phyloP scores from a whole-genome alignment of 352 stramenopile genomes.

The Thalassiosira mediterranea region DNA sequence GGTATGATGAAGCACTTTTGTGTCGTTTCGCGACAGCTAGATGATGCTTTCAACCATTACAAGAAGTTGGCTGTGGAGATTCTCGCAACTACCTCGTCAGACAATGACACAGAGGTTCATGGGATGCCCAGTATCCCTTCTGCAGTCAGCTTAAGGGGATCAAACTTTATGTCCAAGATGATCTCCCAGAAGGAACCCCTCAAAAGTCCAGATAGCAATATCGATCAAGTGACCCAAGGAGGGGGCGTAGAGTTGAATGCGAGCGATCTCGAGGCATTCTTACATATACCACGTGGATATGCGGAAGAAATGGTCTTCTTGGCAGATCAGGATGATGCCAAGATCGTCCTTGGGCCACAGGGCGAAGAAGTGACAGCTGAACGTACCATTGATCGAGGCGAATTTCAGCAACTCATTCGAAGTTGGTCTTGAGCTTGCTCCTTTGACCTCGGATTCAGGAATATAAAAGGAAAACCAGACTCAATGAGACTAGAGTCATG shows the following conservation, averaged over 20 bases:
- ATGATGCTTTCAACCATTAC: slow-evolving; percentile 9
- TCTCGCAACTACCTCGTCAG: neutral
- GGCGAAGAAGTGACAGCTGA: neutral
- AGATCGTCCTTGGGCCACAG: neutral
- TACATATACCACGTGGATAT: neutral
- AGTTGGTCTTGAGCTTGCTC: neutral
- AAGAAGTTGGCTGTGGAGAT: slow-evolving; percentile 7
- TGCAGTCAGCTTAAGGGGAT: no score
- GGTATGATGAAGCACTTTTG: slow-evolving; percentile 21
- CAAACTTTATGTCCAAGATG: neutral
- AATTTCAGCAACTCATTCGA: neutral
- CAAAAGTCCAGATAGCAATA: neutral
- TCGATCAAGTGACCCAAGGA: neutral
- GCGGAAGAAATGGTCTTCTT: slow-evolving; percentile 23
- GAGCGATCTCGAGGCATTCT: slow-evolving; percentile 9
- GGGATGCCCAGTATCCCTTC: no score
- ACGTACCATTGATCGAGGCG: neutral
- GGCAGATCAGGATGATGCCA: slow-evolving; percentile 10
- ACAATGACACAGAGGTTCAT: neutral
- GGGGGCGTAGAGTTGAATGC: slow-evolving; percentile 8
- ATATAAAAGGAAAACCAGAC: no score
- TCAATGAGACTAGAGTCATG: no score
- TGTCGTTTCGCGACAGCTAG: slow-evolving; percentile 11
- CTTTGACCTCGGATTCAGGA: no score
- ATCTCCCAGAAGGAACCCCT: neutral